Evolutionary conservation across 2,329 filamentous ascomycete species (phyloP), one percentile per base, ranked within the genome.

Genomic region (Arthrinium puccinioides): DNA sequence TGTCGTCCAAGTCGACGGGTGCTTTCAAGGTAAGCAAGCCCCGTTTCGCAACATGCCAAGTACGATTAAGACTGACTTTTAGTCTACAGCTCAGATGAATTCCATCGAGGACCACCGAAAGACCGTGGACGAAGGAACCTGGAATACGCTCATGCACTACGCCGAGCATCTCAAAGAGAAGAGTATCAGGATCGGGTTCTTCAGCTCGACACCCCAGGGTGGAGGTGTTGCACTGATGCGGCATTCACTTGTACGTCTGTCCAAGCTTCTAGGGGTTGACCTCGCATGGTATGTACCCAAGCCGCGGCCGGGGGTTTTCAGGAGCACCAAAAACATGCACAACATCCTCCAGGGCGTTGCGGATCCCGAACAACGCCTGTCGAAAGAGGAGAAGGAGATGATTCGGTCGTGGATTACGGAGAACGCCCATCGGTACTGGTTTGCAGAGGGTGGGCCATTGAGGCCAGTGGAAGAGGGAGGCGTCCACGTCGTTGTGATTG

Each of bases 321-420:
- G 84, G 35, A 82, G 87, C 59, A 92, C 86, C 47, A 92, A 92
- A 63, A 88, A 83, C 47, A 84, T 88, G 49, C 86, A 92, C 73
- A 92, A 92, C 60, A 89, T 90, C 45, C 76, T 92, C 3, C 86
- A 92, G 61, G 86, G 85, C 8, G 85, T 89, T 28, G 78, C 79
- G 27, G 67, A 71, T 19, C 74, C 77, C 0, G 72, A 75, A 3
- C 73, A 85, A 47, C 72, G 76, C n/a, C 68, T 90, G 21, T 76
- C 70, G 1, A 48, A 66, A 1, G 72, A 82, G 3, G 75, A 85
- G 40, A 78, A 80, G 49, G 56, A 64, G 1, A 61, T 67, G n/a
- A 75, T 90, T 36, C 72, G 72, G 9, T 72, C 79, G 32, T 92
- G 86, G 86, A 81, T 85, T 39, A 63, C 69, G 10, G 74, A 83